phyloP scores from a whole-genome alignment of 129 eudicot species.

The Chrysanthemum lavandulifolium region DNA sequence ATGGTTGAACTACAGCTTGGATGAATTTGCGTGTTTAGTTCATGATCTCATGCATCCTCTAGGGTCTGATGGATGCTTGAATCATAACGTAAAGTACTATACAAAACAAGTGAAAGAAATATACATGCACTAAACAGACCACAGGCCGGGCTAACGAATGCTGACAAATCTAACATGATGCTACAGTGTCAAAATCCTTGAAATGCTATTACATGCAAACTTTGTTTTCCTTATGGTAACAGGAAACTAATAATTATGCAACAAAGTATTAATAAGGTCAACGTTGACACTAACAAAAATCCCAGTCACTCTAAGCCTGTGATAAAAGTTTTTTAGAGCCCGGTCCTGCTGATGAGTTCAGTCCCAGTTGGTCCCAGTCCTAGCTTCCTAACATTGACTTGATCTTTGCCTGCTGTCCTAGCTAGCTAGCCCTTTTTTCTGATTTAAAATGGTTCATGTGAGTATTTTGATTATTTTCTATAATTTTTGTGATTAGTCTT shows the following conservation, averaged over 20 bases:
- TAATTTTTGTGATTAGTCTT: no score
- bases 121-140: not conserved
- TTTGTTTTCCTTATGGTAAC: not conserved
- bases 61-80: no score
- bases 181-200: not conserved
- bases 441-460: not conserved
- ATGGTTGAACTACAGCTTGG: not conserved
- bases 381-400: not conserved
- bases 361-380: not conserved
- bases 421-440: not conserved
- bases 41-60: not conserved
- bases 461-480: no score
- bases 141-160: not conserved
- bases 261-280: not conserved
- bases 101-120: not conserved
- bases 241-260: not conserved
- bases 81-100: no score
- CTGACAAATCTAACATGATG: not conserved
- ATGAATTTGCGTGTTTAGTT: not conserved
- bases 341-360: not conserved
- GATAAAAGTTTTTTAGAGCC: not conserved
- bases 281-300: not conserved
- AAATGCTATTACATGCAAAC: not conserved
- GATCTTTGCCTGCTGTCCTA: not conserved
- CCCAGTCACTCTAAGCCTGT: not conserved